phyloP scores from a whole-genome alignment of 2,329 filamentous ascomycete species.

The Microsporum audouinii region DNA sequence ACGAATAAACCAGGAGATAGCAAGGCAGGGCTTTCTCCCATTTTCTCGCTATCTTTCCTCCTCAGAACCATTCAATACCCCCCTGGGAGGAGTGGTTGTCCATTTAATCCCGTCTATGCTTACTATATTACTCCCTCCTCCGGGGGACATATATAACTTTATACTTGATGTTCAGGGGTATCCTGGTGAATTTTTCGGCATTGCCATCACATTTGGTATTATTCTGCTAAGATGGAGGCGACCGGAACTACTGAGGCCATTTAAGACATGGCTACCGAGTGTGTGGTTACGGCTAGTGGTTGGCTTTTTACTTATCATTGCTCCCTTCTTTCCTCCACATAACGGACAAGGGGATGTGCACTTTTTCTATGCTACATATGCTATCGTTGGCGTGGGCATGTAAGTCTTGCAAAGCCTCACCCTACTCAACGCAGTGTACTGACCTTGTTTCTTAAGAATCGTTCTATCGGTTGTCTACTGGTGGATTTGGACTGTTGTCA shows the following conservation, averaged over 20 bases:
- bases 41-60: slow-evolving; percentile 51
- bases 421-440: slow-evolving; percentile 5
- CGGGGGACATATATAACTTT: slow-evolving; percentile 57
- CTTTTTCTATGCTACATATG: slow-evolving; percentile 44
- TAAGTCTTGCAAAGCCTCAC: slow-evolving; percentile 22
- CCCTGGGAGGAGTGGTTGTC: slow-evolving; percentile 55
- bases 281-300: slow-evolving; percentile 43
- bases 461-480: slow-evolving; percentile 52
- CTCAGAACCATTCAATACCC: slow-evolving; percentile 55
- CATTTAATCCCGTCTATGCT: slow-evolving; percentile 58
- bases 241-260: slow-evolving; percentile 52
- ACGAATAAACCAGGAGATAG: slow-evolving; percentile 60
- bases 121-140: slow-evolving; percentile 54
- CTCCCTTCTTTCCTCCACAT: slow-evolving; percentile 32
- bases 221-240: slow-evolving; percentile 49
- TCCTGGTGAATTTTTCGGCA: slow-evolving; percentile 48
- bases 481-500: slow-evolving; percentile 52
- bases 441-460: slow-evolving; percentile 26
- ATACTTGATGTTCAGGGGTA: slow-evolving; percentile 63
- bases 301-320: slow-evolving; percentile 7
- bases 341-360: slow-evolving; percentile 36
- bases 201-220: slow-evolving; percentile 48
- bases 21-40: slow-evolving; percentile 58
- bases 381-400: slow-evolving; percentile 37
- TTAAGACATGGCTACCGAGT: slow-evolving; percentile 52